Base-by-base conservation (phyloP, 106 monocot species). In the Xerophyta viscosa region DNA sequence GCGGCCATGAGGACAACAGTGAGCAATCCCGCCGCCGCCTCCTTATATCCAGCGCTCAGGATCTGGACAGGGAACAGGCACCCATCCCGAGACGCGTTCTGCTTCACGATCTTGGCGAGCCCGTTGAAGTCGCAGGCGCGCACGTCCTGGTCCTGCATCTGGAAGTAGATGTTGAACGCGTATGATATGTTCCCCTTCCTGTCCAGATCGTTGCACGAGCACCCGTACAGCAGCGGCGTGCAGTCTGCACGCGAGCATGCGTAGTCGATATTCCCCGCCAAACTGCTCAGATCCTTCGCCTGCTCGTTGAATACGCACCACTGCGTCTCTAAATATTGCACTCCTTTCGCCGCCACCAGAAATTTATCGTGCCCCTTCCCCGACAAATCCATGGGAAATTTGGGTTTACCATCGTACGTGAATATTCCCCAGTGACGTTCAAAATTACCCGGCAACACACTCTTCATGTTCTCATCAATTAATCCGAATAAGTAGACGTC, bases 391-490 rank as follows among this genome's bases (percentile, higher is more conserved):
- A 93, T 72, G 4, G 74, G 66, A 37, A 93, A 88, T 68, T 93
- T 93, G 4, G 87, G 93, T 67, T 50, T 64, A 0, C 80, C 87
- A 41, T 93, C 88, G 62, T 80, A 88, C 37, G 56, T 39, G 54
- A 93, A 75, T 12, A 93, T 61, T 3, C 93, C 93, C 93, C 93
- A 93, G 56, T 93, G 93, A n/a, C 93, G 64, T 66, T 93, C 93
- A 54, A 93, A 93, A 54, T 71, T 41, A 1, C 93, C 93, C 1
- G 93, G 93, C 0, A 60, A 45, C 0, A 84, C 50, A 71, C 88
- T 93, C 67, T 93, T 93, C 54, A 61, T 47, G 75, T 93, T 60
- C 75, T 93, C 93, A 48, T 93, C 93, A 27, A 93, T 58, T 6
- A 93, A 67, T 17, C 83, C 67, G 53, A 93, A 93, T 20, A 88